Base-by-base conservation (phyloP, 2,329 filamentous ascomycete species). In the Nemania sp. region DNA sequence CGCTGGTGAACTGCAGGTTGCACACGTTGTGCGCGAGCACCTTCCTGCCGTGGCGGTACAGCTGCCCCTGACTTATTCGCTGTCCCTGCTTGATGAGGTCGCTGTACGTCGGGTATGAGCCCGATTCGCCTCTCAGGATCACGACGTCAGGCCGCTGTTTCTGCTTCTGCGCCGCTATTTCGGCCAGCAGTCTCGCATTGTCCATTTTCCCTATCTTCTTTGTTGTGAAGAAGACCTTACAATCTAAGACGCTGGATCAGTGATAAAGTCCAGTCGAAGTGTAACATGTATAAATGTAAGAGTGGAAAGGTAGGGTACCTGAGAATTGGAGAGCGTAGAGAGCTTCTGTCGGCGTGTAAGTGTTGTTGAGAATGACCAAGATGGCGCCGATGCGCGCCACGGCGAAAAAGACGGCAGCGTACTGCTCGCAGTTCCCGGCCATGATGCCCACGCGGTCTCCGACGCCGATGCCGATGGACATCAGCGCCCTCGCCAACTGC, bases 361-460 rank as follows among this genome's bases (percentile, higher is more conserved):
- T 92, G 72, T 91, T 92, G 73, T 92, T 92, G 61, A 92, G 75
- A 39, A 91, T 90, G 23, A 91, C 88, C 47, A 91, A 75, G 40
- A 88, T 84, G 41, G 81, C 84, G 8, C 86, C 86, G 15, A 88
- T 79, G 41, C 82, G 78, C 34, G 85, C 83, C 9, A 84, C 86
- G 3, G 86, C 87, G 61, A 91, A 90, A 75, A 90, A 89, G 14
- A 90, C 79, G 2, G 86, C 80, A 24, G 88, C 72, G 84, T 93
- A 93, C 82, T 96, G 79, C 80, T 95, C 74, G 78, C 91, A 75
- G 81, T 96, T 73, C 75, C 91, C 64, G 72, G 88, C 87, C 84
- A 91, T 90, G 60, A 92, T 86, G 24, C 83, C 88, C 23, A 91
- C 78, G 12, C 87, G 79, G 68, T 91, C 88, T 30, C 87, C 87